phyloP scores from a whole-genome alignment of 305 asterid species.

The Nicotiana rustica region DNA sequence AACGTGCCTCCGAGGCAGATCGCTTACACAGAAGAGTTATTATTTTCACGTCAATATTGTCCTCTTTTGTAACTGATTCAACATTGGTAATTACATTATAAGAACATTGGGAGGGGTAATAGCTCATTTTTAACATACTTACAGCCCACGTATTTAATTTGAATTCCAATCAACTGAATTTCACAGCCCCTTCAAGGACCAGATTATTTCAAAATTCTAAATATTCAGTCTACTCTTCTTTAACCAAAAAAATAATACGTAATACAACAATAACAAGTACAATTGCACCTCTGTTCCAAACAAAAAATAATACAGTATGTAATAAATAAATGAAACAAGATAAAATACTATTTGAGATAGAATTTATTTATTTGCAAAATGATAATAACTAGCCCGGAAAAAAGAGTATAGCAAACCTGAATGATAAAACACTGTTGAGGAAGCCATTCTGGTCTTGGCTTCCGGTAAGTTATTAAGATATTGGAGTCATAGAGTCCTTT shows the following conservation, averaged over 20 bases:
- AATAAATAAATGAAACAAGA: background rate
- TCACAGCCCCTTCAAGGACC: background rate
- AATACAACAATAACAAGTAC: too few relatives aligned
- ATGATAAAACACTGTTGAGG: constrained; percentile 78
- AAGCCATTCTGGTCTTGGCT: constrained; percentile 92
- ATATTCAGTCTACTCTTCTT: constrained; percentile 12
- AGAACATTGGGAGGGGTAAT: background rate
- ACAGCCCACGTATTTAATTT: constrained; percentile 13
- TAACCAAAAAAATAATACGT: background rate
- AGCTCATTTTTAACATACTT: background rate
- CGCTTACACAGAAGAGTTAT: background rate
- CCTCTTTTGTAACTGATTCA: background rate
- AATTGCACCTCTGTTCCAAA: too few relatives aligned
- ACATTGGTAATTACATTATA: background rate
- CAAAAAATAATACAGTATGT: too few relatives aligned
- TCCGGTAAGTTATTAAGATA: constrained; percentile 75
- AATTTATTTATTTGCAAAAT: background rate
- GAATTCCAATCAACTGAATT: constrained; percentile 9
- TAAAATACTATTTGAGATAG: background rate
- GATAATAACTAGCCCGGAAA: background rate
- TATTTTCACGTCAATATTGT: background rate
- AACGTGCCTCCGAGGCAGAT: background rate
- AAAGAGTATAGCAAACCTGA: constrained; percentile 63
- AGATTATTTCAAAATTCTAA: constrained; percentile 10
- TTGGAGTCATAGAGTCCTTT: constrained; percentile 96